phyloP scores from a whole-genome alignment of 1,284 basidiomycete genomes.

The Trichosporon sp. region DNA sequence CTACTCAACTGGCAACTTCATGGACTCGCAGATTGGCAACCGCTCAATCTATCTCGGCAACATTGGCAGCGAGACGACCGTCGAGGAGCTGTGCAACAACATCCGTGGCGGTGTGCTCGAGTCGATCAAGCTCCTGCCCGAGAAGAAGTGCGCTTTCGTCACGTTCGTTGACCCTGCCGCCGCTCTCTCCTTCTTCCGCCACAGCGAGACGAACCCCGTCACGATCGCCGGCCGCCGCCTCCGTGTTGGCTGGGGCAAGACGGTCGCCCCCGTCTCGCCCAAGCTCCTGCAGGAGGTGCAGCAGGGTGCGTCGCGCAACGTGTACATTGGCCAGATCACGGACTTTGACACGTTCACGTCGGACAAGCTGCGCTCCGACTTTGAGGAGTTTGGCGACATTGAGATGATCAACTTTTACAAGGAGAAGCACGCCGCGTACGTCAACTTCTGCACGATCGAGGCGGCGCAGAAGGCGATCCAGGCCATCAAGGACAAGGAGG shows the following conservation, averaged over 20 bases:
- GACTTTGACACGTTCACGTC: constrained; percentile 86
- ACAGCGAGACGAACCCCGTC: constrained; percentile 81
- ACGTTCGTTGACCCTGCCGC: constrained; percentile 87
- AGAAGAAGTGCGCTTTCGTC: constrained; percentile 64
- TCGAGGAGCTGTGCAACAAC: constrained; percentile 90
- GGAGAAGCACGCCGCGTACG: constrained; percentile 94
- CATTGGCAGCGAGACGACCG: constrained; percentile 87
- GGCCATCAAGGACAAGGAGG: constrained; percentile 76
- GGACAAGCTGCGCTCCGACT: constrained; percentile 82
- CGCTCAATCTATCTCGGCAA: constrained; percentile 90
- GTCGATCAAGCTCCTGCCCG: constrained; percentile 34
- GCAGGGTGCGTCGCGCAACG: constrained; percentile 86
- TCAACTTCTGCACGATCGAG: constrained; percentile 89
- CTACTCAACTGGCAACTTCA: constrained; percentile 41
- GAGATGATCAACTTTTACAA: constrained; percentile 93
- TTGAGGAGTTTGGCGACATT: constrained; percentile 86
- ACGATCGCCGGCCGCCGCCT: constrained; percentile 85
- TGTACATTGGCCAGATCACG: constrained; percentile 89
- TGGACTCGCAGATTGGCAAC: constrained; percentile 60
- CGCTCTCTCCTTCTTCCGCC: constrained; percentile 87
- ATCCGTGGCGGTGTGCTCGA: constrained; percentile 74
- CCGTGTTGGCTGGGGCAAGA: constrained; percentile 95
- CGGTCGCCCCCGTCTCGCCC: constrained; percentile 78
- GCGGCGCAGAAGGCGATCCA: constrained; percentile 96
- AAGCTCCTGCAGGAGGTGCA: constrained; percentile 77